Percentiles rank a stretch among this genome's conserved stretches.
Evolutionary conservation across 176 grass and related monocot species (phyloP).

Genomic region (Pontederia crassipes): DNA sequence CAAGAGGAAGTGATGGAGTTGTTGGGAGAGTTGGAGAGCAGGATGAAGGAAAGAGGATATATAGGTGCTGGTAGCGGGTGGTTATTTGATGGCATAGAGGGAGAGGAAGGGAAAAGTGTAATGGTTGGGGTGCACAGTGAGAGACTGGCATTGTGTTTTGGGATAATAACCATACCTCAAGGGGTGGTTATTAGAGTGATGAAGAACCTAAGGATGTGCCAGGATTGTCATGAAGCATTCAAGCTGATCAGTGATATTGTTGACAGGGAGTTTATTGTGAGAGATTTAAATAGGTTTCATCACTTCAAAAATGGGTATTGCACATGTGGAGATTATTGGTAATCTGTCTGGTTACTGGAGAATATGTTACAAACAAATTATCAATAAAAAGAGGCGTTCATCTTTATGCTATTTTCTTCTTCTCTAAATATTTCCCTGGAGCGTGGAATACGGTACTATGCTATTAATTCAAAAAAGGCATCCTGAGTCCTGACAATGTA

Average conservation of each 20-base stretch:
- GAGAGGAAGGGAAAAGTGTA: constrained; percentile 28
- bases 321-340: constrained; percentile 71
- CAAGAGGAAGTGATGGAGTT: constrained; percentile 38
- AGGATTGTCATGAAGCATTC: constrained; percentile 66
- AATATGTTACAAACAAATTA: too few relatives aligned
- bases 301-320: constrained; percentile 60
- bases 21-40: constrained; percentile 49
- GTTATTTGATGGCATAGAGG: constrained; percentile 31
- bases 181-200: constrained; percentile 59
- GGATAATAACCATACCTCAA: constrained; percentile 36
- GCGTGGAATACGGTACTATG: too few relatives aligned
- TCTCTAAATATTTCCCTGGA: too few relatives aligned
- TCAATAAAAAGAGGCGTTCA: too few relatives aligned
- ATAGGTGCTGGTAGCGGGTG: constrained; percentile 26
- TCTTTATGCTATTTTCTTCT: too few relatives aligned
- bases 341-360: neutral
- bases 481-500: too few relatives aligned
- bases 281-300: constrained; percentile 81
- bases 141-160: constrained; percentile 50
- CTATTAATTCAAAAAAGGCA: too few relatives aligned
- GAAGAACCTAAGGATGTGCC: constrained; percentile 91
- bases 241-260: constrained; percentile 57
- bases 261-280: constrained; percentile 60
- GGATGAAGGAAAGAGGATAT: constrained; percentile 62
- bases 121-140: constrained; percentile 72